Base-by-base conservation (phyloP, 2,329 filamentous ascomycete genomes). In the Aspergillus uvarum region DNA sequence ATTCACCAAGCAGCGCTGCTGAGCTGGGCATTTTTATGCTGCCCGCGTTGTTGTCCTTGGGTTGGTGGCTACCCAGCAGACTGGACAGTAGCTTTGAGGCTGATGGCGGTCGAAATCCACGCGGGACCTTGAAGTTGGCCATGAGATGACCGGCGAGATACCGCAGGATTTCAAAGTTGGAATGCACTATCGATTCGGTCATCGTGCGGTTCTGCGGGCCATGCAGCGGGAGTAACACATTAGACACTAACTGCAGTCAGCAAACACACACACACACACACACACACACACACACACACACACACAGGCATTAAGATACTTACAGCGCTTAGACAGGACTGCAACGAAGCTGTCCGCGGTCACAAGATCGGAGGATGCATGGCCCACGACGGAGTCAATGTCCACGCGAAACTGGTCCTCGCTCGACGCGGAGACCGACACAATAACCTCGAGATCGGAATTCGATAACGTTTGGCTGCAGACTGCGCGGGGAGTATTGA, bases 11-110 rank as follows among this genome's bases (percentile, higher is more conserved):
- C 10, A 76, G 59, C 11, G 77, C 74, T 56, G 73, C 66, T 54
- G 73, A 72, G 5, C 68, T 71, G 35, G 75, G 72, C 22, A 69
- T 64, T 61, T 76, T 79, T n/a, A 69, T 64, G 1, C 68, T 67
- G 6, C 74, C 63, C 21, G 72, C 68, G 32, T 68, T 67, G 26
- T 54, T 59, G 2, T 67, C 66, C 31, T 59, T 63, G 47, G 73
- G 67, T 51, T 76, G 73, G 58, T 82, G 84, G 24, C 86, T 85
- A 35, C 86, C 85, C 68, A 96, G 86, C 56, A 97, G 85, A 70
- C 85, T 96, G 0, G 93, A 96, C 16, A 98, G 81, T 70, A 96
- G 83, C 74, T 97, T 98, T 51, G 96, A 91, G 0, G 94, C 93
- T 0, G 93, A 97, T n/a, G 89, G 85, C 4, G 87, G 87, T 10